A percentile compares a stretch with the other conserved stretches of the same genome.
phyloP scores from a whole-genome alignment of 306 rosid genomes.

The Neltuma alba region DNA sequence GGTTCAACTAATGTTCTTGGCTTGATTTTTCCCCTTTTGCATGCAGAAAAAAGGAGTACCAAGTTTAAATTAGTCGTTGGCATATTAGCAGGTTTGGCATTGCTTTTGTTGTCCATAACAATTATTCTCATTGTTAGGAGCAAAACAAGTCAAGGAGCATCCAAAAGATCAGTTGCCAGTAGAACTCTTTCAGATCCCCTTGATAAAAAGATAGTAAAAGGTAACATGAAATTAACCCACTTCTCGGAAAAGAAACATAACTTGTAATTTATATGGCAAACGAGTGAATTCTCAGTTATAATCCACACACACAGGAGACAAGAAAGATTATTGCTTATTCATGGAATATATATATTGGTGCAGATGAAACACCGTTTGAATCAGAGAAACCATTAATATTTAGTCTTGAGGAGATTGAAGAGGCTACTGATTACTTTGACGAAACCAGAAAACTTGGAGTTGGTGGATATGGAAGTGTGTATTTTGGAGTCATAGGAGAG shows the following conservation, averaged over 20 bases:
- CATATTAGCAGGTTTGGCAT: conserved; percentile 45
- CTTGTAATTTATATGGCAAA: not conserved
- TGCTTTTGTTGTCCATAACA: conserved; percentile 49
- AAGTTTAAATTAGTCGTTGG: conserved; percentile 43
- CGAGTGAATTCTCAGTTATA: not conserved
- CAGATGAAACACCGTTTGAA: conserved; percentile 60
- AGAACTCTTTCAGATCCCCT: conserved; percentile 45
- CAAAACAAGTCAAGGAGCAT: conserved; percentile 32
- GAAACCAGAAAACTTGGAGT: conserved; percentile 69
- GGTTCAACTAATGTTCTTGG: conserved; percentile 21
- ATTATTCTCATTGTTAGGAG: conserved; percentile 46
- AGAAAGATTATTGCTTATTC: conserved; percentile 25
- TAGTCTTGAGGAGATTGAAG: conserved; percentile 65
- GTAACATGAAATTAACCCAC: conserved; percentile 44
- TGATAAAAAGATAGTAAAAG: conserved; percentile 46
- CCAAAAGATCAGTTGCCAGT: conserved; percentile 41
- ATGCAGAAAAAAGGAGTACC: conserved; percentile 44
- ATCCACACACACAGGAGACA: not conserved
- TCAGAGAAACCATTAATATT: conserved; percentile 64
- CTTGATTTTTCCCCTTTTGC: conserved; percentile 34
- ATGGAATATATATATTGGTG: conserved; percentile 22
- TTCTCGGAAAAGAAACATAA: conserved; percentile 9
- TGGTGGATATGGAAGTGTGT: conserved; percentile 84
- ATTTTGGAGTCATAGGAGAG: conserved; percentile 61
- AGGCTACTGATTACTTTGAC: conserved; percentile 65